These are phyloP conservation scores for Alnus glutinosa DNA, from an alignment of 306 rosid genomes.

Conservation along the genomic window DNA sequence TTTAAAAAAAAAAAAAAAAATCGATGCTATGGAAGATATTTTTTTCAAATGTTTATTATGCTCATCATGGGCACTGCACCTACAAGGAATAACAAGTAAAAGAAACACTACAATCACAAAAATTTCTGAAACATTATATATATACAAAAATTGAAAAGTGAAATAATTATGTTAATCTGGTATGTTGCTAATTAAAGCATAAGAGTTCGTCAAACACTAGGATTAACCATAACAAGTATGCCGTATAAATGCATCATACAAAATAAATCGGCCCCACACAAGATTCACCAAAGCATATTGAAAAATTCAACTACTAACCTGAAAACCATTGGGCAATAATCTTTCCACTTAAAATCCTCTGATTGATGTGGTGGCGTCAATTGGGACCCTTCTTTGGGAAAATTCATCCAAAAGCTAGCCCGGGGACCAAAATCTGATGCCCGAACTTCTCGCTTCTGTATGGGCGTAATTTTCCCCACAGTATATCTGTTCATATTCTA, in stretches of 20 bases:
- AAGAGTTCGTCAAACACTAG: conserved; percentile 11
- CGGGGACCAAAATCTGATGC: conserved; percentile 89
- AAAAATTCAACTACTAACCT: conserved; percentile 53
- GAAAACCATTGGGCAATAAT: conserved; percentile 98
- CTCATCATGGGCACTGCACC: not conserved
- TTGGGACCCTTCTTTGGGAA: conserved; percentile 94
- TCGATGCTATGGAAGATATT: not conserved
- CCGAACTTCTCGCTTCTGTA: conserved; percentile 94
- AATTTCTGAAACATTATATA: not conserved
- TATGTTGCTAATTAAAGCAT: conserved; percentile 1
- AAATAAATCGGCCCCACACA: conserved; percentile 10
- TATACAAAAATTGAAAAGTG: not conserved
- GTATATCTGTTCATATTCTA: conserved; percentile 82
- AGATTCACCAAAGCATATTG: conserved; percentile 12
- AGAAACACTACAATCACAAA: not conserved
- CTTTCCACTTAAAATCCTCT: conserved; percentile 97
- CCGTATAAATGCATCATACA: conserved; percentile 24
- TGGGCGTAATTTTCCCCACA: conserved; percentile 96
- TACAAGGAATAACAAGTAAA: not conserved
- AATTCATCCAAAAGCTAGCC: conserved; percentile 99
- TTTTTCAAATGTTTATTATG: not conserved
- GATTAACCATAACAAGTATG: conserved; percentile 19
- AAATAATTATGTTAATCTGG: not conserved
- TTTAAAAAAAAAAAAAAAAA: not conserved
- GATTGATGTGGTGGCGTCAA: conserved; percentile 96